phyloP scores from a whole-genome alignment of 257 asterid genomes.

The Solanum clarkiae region DNA sequence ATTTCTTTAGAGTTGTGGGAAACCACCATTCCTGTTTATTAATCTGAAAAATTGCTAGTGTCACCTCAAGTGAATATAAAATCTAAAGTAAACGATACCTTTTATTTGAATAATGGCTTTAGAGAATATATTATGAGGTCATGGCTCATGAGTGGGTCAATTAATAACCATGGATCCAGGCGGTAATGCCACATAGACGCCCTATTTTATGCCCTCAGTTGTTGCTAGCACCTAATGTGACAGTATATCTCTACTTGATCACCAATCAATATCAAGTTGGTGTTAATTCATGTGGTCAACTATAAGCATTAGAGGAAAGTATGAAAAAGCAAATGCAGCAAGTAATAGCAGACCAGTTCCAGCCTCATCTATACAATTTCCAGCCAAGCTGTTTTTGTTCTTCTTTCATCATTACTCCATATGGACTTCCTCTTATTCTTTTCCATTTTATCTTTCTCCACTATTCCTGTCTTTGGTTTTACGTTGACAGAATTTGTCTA shows the following conservation, averaged over 20 bases:
- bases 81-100: slow-evolving; percentile 32
- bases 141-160: slow-evolving; percentile 9
- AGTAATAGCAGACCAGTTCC: slow-evolving; percentile 6
- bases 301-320: background rate
- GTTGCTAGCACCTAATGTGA: background rate
- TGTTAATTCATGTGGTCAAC: background rate
- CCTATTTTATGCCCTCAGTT: slow-evolving; percentile 7
- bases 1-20: background rate
- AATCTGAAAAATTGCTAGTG: background rate
- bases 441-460: slow-evolving; percentile 1
- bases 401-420: background rate
- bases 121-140: slow-evolving; percentile 7
- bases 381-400: background rate
- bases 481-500: slow-evolving; percentile 24
- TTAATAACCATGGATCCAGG: slow-evolving; percentile 1
- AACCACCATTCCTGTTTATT: background rate
- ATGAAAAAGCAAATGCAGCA: slow-evolving; percentile 8
- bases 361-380: background rate
- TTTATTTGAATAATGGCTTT: slow-evolving; percentile 1
- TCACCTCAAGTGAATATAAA: background rate
- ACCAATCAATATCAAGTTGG: slow-evolving; percentile 17
- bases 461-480: background rate
- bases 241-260: background rate
- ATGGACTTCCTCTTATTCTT: slow-evolving; percentile 16
- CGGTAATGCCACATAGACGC: slow-evolving; percentile 1